Base-by-base conservation (phyloP, 1,139 yeast species). In the Scheffersomyces segobiensis region DNA sequence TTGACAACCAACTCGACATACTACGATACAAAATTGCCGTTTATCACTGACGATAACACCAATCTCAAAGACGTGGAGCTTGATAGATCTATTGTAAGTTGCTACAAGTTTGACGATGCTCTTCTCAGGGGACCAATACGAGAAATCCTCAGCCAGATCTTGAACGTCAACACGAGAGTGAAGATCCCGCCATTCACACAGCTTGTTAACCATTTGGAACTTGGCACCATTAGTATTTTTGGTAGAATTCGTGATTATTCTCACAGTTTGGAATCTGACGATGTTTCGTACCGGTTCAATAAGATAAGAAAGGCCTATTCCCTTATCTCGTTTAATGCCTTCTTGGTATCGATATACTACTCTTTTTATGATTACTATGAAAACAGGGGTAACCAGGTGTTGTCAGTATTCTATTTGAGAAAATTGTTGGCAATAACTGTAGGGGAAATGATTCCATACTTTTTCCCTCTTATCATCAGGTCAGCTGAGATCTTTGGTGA, bases 291-390 rank as follows among this genome's bases (percentile, higher is more conserved):
- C 52, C 57, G 66, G 6, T 63, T 70, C 50, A 64, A 60, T 18
- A 66, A 72, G 56, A 74, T 70, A 21, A 66, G 67, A 56, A 69
- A 61, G 50, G 64, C 72, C n/a, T 79, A 75, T 60, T 63, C 68
- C 51, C 72, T 70, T 55, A 57, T 81, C 32, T 66, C 76, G 0
- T 61, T 74, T 20, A 71, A 70, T 58, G 62, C 75, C 2, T 75
- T 80, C 56, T 70, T 72, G 54, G 63, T 74, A 42, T 66, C 80
- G 17, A 59, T 80, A 3, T 71, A 74, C 56, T 79, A 73, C 62
- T 77, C 79, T 59, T 67, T 82, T n/a, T 71, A 73, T 60, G 62
- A 77, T 7, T 74, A 79, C 60, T 80, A 76, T 60, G 17, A 70
- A 62, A 26, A 62, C 65, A 50, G 69, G 68, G 50, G 50, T 1